phyloP scores from a whole-genome alignment of 2,329 filamentous ascomycete genomes.

The Diaporthe sp. region DNA sequence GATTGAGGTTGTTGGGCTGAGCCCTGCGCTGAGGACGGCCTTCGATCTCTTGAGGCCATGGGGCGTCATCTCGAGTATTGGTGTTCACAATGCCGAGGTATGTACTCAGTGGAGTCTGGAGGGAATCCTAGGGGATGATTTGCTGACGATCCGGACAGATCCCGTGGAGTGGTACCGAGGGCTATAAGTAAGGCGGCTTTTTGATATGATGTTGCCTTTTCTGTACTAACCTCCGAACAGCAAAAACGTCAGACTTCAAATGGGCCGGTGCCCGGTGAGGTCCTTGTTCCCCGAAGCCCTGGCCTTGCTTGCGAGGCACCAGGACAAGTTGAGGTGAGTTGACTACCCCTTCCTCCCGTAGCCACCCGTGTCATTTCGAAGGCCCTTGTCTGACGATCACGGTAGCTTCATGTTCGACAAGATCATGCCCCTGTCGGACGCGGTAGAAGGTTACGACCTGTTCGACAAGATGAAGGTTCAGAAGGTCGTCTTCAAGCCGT shows the following conservation, averaged over 20 bases:
- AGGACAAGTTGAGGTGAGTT: slow-evolving; percentile 76
- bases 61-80: slow-evolving; percentile 81
- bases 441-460: slow-evolving; percentile 77
- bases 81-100: slow-evolving; percentile 82
- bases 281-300: slow-evolving; percentile 78
- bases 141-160: slow-evolving; percentile 60
- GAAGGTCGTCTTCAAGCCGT: slow-evolving; percentile 78
- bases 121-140: background rate
- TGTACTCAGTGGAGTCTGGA: slow-evolving; percentile 43
- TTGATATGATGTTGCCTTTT: background rate
- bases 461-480: slow-evolving; percentile 82
- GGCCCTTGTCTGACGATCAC: background rate
- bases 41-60: slow-evolving; percentile 81
- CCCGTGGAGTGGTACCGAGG: slow-evolving; percentile 76
- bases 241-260: slow-evolving; percentile 81
- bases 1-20: slow-evolving; percentile 82
- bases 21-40: slow-evolving; percentile 77
- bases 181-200: slow-evolving; percentile 62
- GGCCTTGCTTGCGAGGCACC: slow-evolving; percentile 74
- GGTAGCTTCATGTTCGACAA: slow-evolving; percentile 82
- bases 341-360: background rate
- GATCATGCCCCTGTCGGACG: slow-evolving; percentile 78
- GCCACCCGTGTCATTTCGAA: slow-evolving; percentile 43
- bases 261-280: slow-evolving; percentile 83
- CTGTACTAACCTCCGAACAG: slow-evolving; percentile 53